Percentiles rank a stretch among this genome's conserved stretches.
These are phyloP conservation scores for Bruguiera parviflora DNA, from an alignment of 345 rosid genomes.

Conservation along the genomic window DNA sequence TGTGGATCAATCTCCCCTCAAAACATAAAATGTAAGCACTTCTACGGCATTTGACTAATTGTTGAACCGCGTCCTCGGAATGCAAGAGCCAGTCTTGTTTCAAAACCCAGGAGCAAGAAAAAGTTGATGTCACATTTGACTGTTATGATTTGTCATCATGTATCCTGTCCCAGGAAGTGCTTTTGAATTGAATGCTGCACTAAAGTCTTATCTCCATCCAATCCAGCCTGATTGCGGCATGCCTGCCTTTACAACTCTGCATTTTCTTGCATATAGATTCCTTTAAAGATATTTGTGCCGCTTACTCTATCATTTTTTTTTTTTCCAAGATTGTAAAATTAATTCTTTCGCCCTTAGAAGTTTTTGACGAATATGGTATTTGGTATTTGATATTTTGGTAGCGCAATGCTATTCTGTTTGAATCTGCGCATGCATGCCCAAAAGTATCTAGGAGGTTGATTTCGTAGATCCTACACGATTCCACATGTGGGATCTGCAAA, in stretches of 20 bases:
- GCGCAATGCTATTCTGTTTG: no score
- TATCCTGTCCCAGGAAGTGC: slow-evolving; percentile 8
- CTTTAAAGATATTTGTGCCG: neutral
- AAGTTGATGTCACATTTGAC: neutral
- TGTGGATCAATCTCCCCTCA: slow-evolving; percentile 90
- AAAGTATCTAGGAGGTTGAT: no score
- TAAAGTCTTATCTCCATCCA: neutral
- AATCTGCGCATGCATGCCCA: no score
- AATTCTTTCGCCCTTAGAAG: neutral
- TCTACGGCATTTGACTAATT: neutral
- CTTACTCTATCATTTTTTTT: neutral
- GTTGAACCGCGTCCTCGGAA: neutral
- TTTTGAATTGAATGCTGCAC: slow-evolving; percentile 22
- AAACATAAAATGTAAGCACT: slow-evolving; percentile 64
- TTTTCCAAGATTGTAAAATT: neutral
- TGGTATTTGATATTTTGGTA: no score
- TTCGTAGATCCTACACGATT: no score
- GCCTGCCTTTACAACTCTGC: slow-evolving; percentile 5
- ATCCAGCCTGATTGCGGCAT: neutral
- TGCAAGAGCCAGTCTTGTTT: neutral
- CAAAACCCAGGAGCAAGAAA: neutral
- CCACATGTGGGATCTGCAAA: no score
- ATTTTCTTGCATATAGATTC: neutral
- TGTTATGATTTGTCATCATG: slow-evolving; percentile 14
- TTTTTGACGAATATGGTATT: neutral